Conservation (phyloP, 2,329 filamentous ascomycete genomes). For the Elsinoe fawcettii region DNA sequence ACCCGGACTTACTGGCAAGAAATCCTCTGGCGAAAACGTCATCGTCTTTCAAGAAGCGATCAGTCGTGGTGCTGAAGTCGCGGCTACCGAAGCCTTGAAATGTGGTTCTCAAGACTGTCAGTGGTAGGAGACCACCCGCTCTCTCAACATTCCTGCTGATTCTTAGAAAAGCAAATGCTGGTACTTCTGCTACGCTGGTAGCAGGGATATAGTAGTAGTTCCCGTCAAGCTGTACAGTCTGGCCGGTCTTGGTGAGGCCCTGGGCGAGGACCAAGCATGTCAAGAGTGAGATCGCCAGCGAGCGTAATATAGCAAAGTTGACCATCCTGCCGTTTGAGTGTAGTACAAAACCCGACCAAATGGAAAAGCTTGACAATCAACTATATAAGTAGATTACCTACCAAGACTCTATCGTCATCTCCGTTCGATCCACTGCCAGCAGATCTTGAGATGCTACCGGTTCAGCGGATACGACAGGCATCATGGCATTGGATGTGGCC, state of each 20-base stretch:
- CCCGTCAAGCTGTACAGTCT: slow-evolving; percentile 34
- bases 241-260: slow-evolving; percentile 26
- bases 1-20: slow-evolving; percentile 25
- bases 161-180: slow-evolving; percentile 14
- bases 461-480: neutral
- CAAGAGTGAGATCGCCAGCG: neutral
- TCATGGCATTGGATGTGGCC: neutral
- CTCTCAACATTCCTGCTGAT: slow-evolving; percentile 18
- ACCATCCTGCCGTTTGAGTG: neutral
- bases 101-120: slow-evolving; percentile 33
- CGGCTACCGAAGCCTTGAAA: slow-evolving; percentile 21
- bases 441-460: neutral
- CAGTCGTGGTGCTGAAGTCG: slow-evolving; percentile 23
- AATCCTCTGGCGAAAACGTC: slow-evolving; percentile 38
- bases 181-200: slow-evolving; percentile 29
- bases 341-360: neutral
- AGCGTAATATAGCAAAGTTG: neutral
- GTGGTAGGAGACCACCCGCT: slow-evolving; percentile 29
- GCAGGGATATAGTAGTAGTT: slow-evolving; percentile 36
- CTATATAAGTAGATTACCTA: slow-evolving; percentile 1
- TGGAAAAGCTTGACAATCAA: neutral
- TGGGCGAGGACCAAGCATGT: neutral
- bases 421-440: neutral
- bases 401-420: neutral
- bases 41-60: slow-evolving; percentile 29